Conservation (phyloP, 1,284 basidiomycete genomes). For the Microbotryum scabiosae region DNA sequence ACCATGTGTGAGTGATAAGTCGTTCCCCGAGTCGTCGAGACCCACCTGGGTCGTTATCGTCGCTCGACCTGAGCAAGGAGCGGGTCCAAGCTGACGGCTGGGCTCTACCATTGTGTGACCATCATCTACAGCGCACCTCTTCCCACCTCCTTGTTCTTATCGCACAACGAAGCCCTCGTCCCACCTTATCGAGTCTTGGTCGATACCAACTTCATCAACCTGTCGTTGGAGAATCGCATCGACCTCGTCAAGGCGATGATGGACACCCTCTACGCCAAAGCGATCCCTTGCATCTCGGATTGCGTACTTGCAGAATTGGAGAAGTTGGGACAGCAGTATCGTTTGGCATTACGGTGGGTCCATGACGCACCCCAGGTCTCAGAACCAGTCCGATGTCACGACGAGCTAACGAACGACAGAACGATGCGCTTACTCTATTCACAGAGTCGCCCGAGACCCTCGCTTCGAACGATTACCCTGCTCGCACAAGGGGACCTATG, state of each 20-base stretch:
- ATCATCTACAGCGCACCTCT: constrained; percentile 55
- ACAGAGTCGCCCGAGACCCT: constrained; percentile 88
- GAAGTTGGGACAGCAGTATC: constrained; percentile 91
- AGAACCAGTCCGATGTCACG: neutral
- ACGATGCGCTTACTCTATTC: neutral
- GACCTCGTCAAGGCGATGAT: constrained; percentile 97
- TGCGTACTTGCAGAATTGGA: constrained; percentile 98
- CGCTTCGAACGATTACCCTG: constrained; percentile 90
- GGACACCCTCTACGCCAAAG: constrained; percentile 99
- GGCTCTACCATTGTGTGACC: too few species aligned
- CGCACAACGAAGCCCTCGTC: constrained; percentile 90
- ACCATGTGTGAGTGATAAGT: constrained; percentile 41
- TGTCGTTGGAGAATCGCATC: constrained; percentile 94
- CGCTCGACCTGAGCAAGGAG: neutral
- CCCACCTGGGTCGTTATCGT: neutral
- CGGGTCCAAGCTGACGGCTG: neutral
- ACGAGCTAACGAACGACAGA: neutral
- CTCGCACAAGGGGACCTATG: constrained; percentile 89
- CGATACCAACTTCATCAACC: constrained; percentile 99
- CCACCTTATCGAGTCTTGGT: constrained; percentile 96
- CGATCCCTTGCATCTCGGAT: constrained; percentile 96
- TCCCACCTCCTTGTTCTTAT: constrained; percentile 85
- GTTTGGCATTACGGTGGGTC: constrained; percentile 75
- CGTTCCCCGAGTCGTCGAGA: constrained; percentile 9
- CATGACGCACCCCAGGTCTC: neutral